Base-by-base conservation (phyloP, 495 filamentous ascomycete genomes). In the Penicillium flavigenum region DNA sequence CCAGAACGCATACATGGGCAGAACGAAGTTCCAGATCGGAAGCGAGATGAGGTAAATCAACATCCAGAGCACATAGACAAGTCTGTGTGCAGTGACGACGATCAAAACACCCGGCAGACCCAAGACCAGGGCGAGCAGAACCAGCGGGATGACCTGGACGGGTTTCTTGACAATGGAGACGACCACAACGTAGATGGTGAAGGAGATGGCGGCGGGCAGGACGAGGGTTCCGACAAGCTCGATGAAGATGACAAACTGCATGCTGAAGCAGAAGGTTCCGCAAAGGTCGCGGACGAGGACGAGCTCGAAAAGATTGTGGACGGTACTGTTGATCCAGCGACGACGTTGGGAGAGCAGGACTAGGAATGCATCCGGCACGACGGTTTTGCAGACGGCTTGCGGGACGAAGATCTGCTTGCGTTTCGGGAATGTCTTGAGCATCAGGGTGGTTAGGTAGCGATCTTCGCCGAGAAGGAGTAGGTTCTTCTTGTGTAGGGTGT, bases 191-290 rank as follows among this genome's bases (percentile, higher is more conserved):
- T 99, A 99, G 69, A 97, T 85, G 22, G 95, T 99, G 71, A 99
- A 98, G 4, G 89, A 85, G 66, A 99, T 96, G 58, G 95, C 95
- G 10, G 94, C 95, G 1, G 94, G 95, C 4, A 99, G 78, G 12
- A 99, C 95, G 44, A 98, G 79, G 0, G 95, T 98, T 46, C 95
- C 95, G 47, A 98, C 82, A 43, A 99, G 81, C 69, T 99, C 94
- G 66, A 99, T 91, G 72, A 91, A 96, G 56, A 99, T 88, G 52
- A 98, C 88, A 68, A 98, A 98, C 71, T 99, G 95, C 95, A 99
- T 99, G 75, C 89, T 95, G 79, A 99, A 99, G 81, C 95, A 99
- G 77, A 99, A 99, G 0, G 95, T 99, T 47, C 95, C 95, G 68
- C 95, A 99, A 5, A 99, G 83, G 77, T 99, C 95, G 49, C 92